Evolutionary conservation across 2,329 filamentous ascomycete species (phyloP).

Genomic region (Aspergillus udagawae): DNA sequence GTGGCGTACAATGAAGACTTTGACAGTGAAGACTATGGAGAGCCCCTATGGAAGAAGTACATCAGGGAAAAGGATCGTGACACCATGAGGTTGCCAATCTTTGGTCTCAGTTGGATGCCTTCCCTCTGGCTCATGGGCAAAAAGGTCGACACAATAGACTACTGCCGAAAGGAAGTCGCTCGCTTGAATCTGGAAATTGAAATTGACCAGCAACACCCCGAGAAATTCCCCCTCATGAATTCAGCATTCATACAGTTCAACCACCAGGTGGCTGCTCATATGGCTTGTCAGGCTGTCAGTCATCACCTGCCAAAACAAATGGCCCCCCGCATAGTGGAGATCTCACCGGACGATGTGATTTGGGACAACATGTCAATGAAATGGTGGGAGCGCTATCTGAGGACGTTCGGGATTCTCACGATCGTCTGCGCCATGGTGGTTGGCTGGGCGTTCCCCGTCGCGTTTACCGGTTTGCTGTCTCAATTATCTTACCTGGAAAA

Average conservation of each 20-base stretch:
- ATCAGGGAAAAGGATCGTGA: conserved; percentile 77
- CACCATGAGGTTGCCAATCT: conserved; percentile 70
- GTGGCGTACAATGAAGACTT: conserved; percentile 60
- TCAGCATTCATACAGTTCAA: conserved; percentile 99
- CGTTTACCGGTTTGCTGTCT: conserved; percentile 77
- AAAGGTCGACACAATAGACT: conserved; percentile 93
- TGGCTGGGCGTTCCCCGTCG: conserved; percentile 86
- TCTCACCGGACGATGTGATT: conserved; percentile 84
- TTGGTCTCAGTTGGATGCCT: conserved; percentile 65
- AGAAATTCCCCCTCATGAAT: conserved; percentile 87
- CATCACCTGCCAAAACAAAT: conserved; percentile 92
- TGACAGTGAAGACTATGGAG: conserved; percentile 58
- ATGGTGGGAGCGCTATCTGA: conserved; percentile 87
- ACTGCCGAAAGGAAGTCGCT: conserved; percentile 81
- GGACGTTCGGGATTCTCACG: conserved; percentile 61
- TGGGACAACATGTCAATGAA: conserved; percentile 97
- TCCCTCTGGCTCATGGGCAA: conserved; percentile 74
- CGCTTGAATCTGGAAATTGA: conserved; percentile 90
- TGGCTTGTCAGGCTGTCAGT: conserved; percentile 90
- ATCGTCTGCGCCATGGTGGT: conserved; percentile 72
- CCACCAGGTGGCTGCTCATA: conserved; percentile 92
- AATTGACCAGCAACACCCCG: conserved; percentile 76
- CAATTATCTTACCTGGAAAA: conserved; percentile 69
- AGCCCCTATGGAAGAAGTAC: conserved; percentile 77
- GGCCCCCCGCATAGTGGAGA: conserved; percentile 87